Evolutionary conservation across 2,329 filamentous ascomycete species (phyloP), one percentile per base, ranked within the genome.

Genomic region (Didymella glomerata): DNA sequence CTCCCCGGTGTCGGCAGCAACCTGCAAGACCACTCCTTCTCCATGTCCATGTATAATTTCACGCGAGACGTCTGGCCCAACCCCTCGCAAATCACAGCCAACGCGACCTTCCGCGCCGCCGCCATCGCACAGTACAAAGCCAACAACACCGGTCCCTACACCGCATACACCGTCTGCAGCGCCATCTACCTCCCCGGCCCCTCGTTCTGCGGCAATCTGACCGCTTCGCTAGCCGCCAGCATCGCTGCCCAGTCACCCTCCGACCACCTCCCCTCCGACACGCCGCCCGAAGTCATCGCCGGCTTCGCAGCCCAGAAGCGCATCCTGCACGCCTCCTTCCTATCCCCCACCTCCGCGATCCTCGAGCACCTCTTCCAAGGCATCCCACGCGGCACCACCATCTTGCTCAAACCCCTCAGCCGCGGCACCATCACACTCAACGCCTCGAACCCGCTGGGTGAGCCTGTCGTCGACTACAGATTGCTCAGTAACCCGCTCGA

Each of bases 371-470:
- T 48, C 16, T 48, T 55, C 45, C 52, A 55, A 27, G 52, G 52
- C 45, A 36, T 38, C 0, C 52, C 52, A 0, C 45, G 52, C 9
- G 52, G 52, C 27, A 55, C 52, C 5, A 38, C 52, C 11, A 55
- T 55, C 27, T 45, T 55, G 1, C 38, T 64, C 47, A 46, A 69
- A 34, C 68, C 76, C 2, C 63, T 77, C 41, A 67, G 60, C 10
- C 69, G 76, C 45, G 76, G 76, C 20, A 68, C 68, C 22, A 69
- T 77, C 36, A 63, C 62, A 13, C 67, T 76, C 9, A 71, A 73
- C 55, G 65, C 69, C 8, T 63, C 68, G n/a, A 63, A 75, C 48
- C 70, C 73, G 2, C 40, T 56, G 3, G 64, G 55, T 9, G 41
- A 53, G 0, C 74, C 70, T 1, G 45, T 70, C 9, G 57, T 73